Evolutionary conservation across 2,329 filamentous ascomycete genomes (phyloP).

Genomic region (Fusarium goolgardi): DNA sequence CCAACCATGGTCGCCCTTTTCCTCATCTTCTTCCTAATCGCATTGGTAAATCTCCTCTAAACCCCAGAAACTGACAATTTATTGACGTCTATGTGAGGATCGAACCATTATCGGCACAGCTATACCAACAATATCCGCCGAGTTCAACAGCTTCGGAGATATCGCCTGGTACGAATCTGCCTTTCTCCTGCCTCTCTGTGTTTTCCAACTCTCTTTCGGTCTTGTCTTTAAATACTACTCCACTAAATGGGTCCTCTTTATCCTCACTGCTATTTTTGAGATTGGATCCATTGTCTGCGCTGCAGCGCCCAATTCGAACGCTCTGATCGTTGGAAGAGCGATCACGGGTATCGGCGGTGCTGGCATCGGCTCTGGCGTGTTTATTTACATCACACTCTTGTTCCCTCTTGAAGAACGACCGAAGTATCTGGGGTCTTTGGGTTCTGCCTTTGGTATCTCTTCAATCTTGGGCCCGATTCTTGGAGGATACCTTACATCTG

Average conservation of each 20-base stretch:
- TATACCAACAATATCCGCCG: constrained; percentile 29
- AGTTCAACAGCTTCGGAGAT: constrained; percentile 30
- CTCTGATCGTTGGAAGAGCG: constrained; percentile 18
- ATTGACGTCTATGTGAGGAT: constrained; percentile 1
- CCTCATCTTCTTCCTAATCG: constrained; percentile 25
- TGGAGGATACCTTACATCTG: constrained; percentile 22
- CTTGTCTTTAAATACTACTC: constrained; percentile 34
- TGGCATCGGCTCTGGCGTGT: constrained; percentile 21
- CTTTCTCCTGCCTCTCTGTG: constrained; percentile 29
- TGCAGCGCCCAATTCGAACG: constrained; percentile 20
- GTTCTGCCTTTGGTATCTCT: constrained; percentile 10
- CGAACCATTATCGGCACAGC: constrained; percentile 31
- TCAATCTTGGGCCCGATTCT: constrained; percentile 25
- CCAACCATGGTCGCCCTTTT: constrained; percentile 28
- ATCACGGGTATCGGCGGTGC: constrained; percentile 29
- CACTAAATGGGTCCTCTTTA: constrained; percentile 23
- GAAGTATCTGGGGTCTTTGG: constrained; percentile 8
- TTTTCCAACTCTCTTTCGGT: constrained; percentile 29
- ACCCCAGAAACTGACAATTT: rapidly evolving
- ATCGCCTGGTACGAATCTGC: constrained; percentile 33
- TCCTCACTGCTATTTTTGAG: constrained; percentile 13
- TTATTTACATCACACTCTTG: constrained; percentile 15
- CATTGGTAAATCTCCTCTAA: neutral
- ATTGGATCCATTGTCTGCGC: constrained; percentile 21
- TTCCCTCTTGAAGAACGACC: constrained; percentile 24